Evolutionary conservation across 805 yeast genomes (phyloP), one percentile per base, ranked within the genome.

Genomic region (Pichia membranifaciens): DNA sequence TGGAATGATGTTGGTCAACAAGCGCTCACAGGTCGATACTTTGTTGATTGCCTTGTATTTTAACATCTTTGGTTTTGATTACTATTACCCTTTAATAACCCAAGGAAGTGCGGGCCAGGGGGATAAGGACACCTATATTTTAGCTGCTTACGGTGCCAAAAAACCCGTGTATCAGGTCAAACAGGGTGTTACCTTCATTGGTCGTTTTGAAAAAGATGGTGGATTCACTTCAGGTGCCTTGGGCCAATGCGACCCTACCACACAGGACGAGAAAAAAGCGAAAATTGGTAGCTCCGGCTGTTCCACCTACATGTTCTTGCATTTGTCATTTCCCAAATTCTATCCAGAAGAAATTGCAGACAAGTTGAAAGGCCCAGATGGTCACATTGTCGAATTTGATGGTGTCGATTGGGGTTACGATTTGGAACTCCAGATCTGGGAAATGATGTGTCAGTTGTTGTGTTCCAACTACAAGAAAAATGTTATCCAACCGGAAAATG

Each of bases 81-180:
- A 72, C 63, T 84, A 80, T 60, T 84, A 83, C 56, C 82, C 81
- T 7, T 62, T 84, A 50, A 64, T 84, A 50, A 76, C 87, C 0
- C 90, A 82, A 60, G 87, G 87, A 15, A 71, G 80, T 16, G 81
- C 87, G 3, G 90, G 90, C 33, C 85, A 83, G 67, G 90, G 90
- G 46, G 90, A 84, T 58, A 84, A 84, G 60, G 90, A 84, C 59
- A 82, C 90, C 0, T 83, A 81, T 51, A 73, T 81, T 22, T 81
- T 84, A 9, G 89, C 87, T 2, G 87, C 89, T 0, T 71, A 69
- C 51, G 79, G 62, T 3, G 39, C 59, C 4, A 34, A 45, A 2
- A 40, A 50, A 36, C 57, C 59, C 1, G 53, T 54, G 15, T 59
- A 62, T 48, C 89, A 82, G 61, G 82, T 80, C 8, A 68, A 74